Base-by-base conservation (phyloP, 805 yeast genomes). In the Saturnispora halmiae region DNA sequence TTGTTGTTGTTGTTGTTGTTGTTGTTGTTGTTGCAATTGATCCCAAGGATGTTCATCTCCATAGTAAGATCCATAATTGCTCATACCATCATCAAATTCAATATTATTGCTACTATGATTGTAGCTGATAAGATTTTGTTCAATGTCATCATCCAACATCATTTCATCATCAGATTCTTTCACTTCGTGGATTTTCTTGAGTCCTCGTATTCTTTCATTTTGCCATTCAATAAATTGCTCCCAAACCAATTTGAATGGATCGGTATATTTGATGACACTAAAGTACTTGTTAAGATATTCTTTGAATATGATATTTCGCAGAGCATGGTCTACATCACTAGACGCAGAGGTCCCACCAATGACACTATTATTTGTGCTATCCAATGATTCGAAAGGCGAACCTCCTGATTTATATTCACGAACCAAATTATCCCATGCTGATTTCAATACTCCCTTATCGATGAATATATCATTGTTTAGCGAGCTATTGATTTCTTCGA, bases 201-300 rank as follows among this genome's bases (percentile, higher is more conserved):
- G 25, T 10, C 29, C 38, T 22, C 30, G 21, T 10, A 31, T 25
- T 16, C 22, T 33, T 30, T 25, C 41, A 31, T 13, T 28, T 32
- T 16, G 27, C 49, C 48, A 50, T 30, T 20, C 29, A 3, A 36
- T 3, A 28, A 45, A 51, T 3, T 20, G 35, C 4, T 43, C 32
- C 51, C 48, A 51, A 13, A 51, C 33, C 3, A 50, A 3, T 19
- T 45, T 25, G 6, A 42, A 20, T 2, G 52, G 55, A 35, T 51
- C 30, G 25, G 41, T 44, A 26, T 49, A 51, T 29, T 41, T 38
- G 3, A 51, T 38, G 19, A 51, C 14, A 4, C 53, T 39, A 27
- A 45, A 44, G 36, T 51, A 47, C 24, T 49, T 51, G 5, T 36
- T 31, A 4, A 51, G 19, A 27, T 45, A 51, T 18, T 42, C 47